Conservation (phyloP, 352 stramenopile species). For the Pythium dissotocum region DNA sequence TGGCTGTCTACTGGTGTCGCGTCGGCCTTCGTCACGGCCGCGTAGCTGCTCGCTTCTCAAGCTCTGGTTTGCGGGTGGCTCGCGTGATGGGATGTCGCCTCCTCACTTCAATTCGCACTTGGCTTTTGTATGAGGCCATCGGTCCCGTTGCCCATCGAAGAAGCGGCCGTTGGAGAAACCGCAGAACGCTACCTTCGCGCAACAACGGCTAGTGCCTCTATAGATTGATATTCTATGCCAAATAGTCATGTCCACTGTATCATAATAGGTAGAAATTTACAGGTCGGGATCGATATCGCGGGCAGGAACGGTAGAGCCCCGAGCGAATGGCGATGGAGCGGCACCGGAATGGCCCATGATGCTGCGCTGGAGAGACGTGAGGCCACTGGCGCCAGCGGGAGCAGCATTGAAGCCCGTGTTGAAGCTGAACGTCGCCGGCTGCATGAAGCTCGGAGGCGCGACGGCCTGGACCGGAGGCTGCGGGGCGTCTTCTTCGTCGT, state of each 20-base stretch:
- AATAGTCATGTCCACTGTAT: conserved; percentile 18
- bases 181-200: conserved; percentile 31
- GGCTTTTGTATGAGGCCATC: conserved; percentile 21
- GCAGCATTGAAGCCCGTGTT: conserved; percentile 6
- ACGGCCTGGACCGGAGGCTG: conserved; percentile 21
- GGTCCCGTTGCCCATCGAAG: neutral
- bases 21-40: neutral
- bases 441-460: conserved; percentile 43
- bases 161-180: conserved; percentile 28
- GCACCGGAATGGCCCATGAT: conserved; percentile 10
- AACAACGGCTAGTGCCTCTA: conserved; percentile 14
- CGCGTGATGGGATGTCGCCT: conserved; percentile 6
- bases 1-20: neutral
- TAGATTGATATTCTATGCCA: neutral
- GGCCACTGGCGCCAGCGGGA: neutral
- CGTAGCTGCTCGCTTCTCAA: neutral
- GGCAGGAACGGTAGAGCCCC: conserved; percentile 10
- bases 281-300: conserved; percentile 64
- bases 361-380: conserved; percentile 28
- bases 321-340: neutral
- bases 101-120: conserved; percentile 26
- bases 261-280: conserved; percentile 31
- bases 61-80: neutral
- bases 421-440: conserved; percentile 76
- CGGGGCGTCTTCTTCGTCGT: conserved; percentile 48